Evolutionary conservation across 2,329 filamentous ascomycete species (phyloP).

Genomic region (Trichoderma sp.): DNA sequence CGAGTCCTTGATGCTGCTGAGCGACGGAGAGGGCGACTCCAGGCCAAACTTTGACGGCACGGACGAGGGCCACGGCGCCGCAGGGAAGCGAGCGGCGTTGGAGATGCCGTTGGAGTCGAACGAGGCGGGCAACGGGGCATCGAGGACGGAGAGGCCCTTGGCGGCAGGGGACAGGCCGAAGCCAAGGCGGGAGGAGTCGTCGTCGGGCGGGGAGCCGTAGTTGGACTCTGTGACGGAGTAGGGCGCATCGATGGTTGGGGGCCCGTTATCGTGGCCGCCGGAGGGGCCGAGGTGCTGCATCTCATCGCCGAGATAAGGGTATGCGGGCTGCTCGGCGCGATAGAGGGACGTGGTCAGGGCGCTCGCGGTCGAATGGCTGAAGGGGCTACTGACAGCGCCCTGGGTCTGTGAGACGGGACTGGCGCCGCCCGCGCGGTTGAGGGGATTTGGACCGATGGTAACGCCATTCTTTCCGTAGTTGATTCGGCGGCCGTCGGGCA

Average conservation of each 20-base stretch:
- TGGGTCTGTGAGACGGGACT: conserved; percentile 49
- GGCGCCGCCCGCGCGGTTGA: conserved; percentile 62
- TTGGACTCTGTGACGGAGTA: conserved; percentile 58
- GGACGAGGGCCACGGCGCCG: conserved; percentile 84
- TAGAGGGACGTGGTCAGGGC: conserved; percentile 65
- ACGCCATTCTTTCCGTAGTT: conserved; percentile 75
- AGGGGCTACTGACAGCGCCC: conserved; percentile 29
- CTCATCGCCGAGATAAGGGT: conserved; percentile 44
- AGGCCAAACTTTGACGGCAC: conserved; percentile 90
- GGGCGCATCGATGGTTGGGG: conserved; percentile 62
- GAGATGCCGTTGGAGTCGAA: conserved; percentile 97
- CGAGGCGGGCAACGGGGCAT: conserved; percentile 88
- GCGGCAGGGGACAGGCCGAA: conserved; percentile 77
- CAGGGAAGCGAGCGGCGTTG: conserved; percentile 77
- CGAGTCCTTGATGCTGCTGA: conserved; percentile 62
- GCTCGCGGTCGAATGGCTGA: conserved; percentile 64
- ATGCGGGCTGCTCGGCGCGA: conserved; percentile 46
- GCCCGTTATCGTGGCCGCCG: conserved; percentile 51
- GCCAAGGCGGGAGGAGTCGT: conserved; percentile 59
- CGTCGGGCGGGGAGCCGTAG: conserved; percentile 84
- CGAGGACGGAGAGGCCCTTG: conserved; percentile 80
- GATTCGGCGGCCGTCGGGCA: conserved; percentile 89
- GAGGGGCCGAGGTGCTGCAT: conserved; percentile 37
- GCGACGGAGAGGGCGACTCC: conserved; percentile 79
- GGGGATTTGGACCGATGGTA: conserved; percentile 60